These are phyloP conservation scores for Nothophoma quercina DNA, from an alignment of 2,329 filamentous ascomycete genomes.

Conservation along the genomic window DNA sequence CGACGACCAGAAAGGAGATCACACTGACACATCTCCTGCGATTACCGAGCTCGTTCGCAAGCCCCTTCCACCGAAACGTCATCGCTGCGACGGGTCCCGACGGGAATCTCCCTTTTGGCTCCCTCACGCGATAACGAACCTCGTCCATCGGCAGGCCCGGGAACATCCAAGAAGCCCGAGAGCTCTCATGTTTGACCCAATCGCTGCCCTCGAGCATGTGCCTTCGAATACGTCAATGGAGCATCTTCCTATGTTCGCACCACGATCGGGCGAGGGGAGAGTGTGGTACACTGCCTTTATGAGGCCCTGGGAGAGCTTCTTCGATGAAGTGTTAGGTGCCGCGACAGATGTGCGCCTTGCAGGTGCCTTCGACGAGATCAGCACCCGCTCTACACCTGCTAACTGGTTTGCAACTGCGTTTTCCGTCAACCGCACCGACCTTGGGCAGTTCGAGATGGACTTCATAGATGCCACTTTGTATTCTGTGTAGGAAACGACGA, in stretches of 20 bases:
- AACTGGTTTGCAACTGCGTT: background rate
- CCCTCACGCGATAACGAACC: too few relatives aligned
- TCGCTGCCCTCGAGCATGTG: background rate
- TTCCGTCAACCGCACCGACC: background rate
- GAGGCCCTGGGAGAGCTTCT: conserved; percentile 20
- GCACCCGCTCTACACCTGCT: background rate
- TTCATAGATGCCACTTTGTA: conserved; percentile 22
- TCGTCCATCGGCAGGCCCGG: background rate
- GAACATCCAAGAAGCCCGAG: background rate
- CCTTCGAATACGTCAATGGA: background rate
- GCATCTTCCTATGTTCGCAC: background rate
- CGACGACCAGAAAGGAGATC: background rate
- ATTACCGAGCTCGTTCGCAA: background rate
- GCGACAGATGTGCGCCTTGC: conserved; percentile 2
- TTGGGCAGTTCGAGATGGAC: conserved; percentile 1
- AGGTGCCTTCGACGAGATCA: conserved; percentile 12
- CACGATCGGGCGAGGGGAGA: conserved; percentile 6
- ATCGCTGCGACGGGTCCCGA: background rate
- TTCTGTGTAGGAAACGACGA: conserved; percentile 9
- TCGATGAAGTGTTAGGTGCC: background rate
- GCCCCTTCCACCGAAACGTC: background rate
- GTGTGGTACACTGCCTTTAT: conserved; percentile 29
- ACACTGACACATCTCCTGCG: background rate
- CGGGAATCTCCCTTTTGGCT: too few relatives aligned
- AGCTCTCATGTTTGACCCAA: background rate